Evolutionary conservation across 2,329 filamentous ascomycete species (phyloP).

Genomic region (Hypoxylon sp.): DNA sequence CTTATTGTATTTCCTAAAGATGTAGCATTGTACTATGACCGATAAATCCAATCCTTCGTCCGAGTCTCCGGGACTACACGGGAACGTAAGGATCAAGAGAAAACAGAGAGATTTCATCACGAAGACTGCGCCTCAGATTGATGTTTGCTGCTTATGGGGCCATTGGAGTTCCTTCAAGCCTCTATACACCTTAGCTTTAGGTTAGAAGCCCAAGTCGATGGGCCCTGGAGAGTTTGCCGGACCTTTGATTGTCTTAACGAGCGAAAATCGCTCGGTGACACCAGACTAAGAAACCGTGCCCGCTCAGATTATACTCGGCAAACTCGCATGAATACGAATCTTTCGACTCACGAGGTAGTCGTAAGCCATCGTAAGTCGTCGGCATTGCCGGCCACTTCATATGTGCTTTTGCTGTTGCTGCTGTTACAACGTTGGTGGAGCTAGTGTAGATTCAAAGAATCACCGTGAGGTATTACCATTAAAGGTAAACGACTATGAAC

Average conservation of each 20-base stretch:
- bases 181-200: neutral
- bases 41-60: neutral
- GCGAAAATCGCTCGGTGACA: constrained; percentile 28
- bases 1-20: neutral
- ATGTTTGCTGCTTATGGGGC: constrained; percentile 24
- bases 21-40: neutral
- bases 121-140: neutral
- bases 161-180: neutral
- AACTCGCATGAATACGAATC: constrained; percentile 31
- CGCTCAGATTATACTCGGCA: constrained; percentile 4
- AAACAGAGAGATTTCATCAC: neutral
- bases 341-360: constrained; percentile 4
- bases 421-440: neutral
- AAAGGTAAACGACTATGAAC: neutral
- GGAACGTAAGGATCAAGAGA: neutral
- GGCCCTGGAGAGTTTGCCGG: constrained; percentile 16
- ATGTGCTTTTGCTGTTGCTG: constrained; percentile 5
- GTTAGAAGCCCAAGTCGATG: neutral
- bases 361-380: neutral
- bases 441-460: neutral
- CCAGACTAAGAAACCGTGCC: constrained; percentile 3
- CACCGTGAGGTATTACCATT: neutral
- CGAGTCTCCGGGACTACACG: neutral
- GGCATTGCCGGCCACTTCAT: neutral
- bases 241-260: neutral